Conservation (phyloP, 192 early-diverging fungal species). For the Gonapodya sp. region DNA sequence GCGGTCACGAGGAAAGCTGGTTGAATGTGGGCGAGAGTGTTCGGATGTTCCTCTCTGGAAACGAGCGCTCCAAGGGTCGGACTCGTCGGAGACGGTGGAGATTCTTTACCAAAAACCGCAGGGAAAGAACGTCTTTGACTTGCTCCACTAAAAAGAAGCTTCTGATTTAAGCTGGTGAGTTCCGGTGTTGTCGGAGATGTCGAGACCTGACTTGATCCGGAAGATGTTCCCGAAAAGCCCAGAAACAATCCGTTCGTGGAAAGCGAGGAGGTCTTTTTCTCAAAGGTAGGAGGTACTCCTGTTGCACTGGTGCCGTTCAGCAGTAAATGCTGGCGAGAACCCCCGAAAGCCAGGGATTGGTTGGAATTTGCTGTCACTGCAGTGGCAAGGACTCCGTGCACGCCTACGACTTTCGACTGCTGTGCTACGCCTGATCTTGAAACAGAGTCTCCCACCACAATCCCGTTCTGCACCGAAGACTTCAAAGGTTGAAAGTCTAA, state of each 20-base stretch:
- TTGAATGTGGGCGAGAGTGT: not conserved
- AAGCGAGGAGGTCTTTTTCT: not conserved
- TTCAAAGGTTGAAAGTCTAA: not conserved
- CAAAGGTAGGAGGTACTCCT: not conserved
- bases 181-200: not conserved
- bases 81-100: not conserved
- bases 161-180: not conserved
- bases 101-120: not conserved
- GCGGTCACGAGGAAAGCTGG: too few species aligned
- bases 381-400: too few species aligned
- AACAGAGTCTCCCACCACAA: too few species aligned
- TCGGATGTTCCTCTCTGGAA: not conserved
- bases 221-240: not conserved
- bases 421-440: too few species aligned
- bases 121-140: not conserved
- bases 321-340: not conserved
- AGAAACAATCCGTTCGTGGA: not conserved
- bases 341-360: too few species aligned
- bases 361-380: too few species aligned
- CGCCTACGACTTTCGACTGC: too few species aligned
- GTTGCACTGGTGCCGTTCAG: too few species aligned
- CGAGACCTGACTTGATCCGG: not conserved
- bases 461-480: not conserved
- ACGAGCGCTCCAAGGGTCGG: not conserved
- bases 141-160: not conserved